Evolutionary conservation across 2,329 filamentous ascomycete species (phyloP), one percentile per base, ranked within the genome.

Genomic region (Thermoascus crustaceus): DNA sequence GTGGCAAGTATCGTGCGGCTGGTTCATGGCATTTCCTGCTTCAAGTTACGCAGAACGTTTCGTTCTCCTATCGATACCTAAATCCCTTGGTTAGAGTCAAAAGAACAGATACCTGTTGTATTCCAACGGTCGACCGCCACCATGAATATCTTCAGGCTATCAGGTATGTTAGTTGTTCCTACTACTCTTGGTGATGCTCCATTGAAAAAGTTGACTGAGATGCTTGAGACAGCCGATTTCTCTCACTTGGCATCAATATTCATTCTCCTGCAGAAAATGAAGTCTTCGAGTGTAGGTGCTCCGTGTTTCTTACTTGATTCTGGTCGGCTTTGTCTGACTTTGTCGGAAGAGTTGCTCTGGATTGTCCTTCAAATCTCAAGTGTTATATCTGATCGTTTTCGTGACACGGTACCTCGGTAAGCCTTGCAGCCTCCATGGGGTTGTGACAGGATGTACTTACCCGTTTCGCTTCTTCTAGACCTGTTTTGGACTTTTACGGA

Each of bases 321-420:
- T 30, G 10, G 16, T 16, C 9, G 14, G 9, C 31, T 32, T 22
- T 37, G 20, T 30, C 41, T 52, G 41, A 51, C 43, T 23, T 41
- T 16, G 30, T 19, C 31, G 37, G n/a, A 58, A 95, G 89, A 95
- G 88, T 72, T 94, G 88, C 61, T 82, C 89, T 26, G 91, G 91
- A 52, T 89, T 98, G 64, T 98, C 91, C 10, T 96, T 98, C 76
- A 98, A 98, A 64, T 95, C 89, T 43, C 91, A 98, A 73, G 85
- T 81, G 33, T 75, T 98, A 38, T 98, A 98, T 66, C 72, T 96
- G 49, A 69, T 94, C 29, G 91, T 98, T 53, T 98, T 98, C 64
- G 60, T 93, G 27, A 94, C 88, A 43, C 78, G 91, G 57, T 98
- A 98, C 64, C 76, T 98, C 44, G 82, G 82, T 85, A 68, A 37